phyloP scores from a whole-genome alignment of 2,329 filamentous ascomycete genomes.

The Blumeria hordei region DNA sequence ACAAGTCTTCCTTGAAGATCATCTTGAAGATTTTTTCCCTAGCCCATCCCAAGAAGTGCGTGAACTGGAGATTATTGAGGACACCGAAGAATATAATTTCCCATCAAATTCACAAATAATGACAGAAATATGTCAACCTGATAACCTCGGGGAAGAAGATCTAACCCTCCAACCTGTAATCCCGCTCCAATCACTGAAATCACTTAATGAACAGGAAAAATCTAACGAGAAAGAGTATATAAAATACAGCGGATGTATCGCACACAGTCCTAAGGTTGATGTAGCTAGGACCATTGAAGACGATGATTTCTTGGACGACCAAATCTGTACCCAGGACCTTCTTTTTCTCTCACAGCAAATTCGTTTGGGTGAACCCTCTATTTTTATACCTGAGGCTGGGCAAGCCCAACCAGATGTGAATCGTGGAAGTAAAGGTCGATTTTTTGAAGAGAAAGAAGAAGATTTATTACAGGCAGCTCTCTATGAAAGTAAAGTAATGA shows the following conservation, averaged over 20 bases:
- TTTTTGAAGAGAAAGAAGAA: constrained; percentile 13
- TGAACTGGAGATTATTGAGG: neutral
- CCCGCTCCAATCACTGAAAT: no score
- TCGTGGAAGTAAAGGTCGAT: constrained; percentile 2
- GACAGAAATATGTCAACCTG: constrained; percentile 6
- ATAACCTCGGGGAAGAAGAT: no score
- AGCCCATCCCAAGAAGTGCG: constrained; percentile 29
- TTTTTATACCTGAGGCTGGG: neutral
- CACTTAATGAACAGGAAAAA: no score
- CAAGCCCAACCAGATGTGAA: neutral
- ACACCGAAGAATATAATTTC: constrained; percentile 19
- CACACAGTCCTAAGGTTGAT: neutral
- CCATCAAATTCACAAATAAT: constrained; percentile 8
- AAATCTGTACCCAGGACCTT: constrained; percentile 20
- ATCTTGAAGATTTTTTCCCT: constrained; percentile 29
- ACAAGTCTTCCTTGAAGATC: constrained; percentile 21
- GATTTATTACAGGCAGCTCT: constrained; percentile 9
- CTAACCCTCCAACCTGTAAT: no score
- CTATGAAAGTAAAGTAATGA: constrained; percentile 7
- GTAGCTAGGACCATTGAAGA: neutral
- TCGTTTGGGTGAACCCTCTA: constrained; percentile 18
- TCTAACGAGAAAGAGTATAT: no score
- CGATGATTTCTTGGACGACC: constrained; percentile 3
- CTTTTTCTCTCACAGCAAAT: constrained; percentile 23
- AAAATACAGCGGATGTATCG: neutral